phyloP scores from a whole-genome alignment of 1,284 basidiomycete species.

The Malassezia restricta region DNA sequence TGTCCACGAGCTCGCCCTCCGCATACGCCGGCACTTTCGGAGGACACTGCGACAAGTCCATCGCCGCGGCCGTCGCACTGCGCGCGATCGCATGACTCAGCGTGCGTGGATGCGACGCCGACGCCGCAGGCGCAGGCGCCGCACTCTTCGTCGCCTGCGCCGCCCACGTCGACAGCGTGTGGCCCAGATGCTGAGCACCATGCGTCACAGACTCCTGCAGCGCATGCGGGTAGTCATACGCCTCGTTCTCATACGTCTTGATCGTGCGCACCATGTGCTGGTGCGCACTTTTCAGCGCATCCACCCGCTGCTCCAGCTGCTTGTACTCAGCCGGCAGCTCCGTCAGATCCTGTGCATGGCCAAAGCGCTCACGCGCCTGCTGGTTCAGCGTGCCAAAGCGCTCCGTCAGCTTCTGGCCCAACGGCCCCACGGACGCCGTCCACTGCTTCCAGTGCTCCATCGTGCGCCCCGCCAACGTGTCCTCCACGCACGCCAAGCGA shows the following conservation, averaged over 20 bases:
- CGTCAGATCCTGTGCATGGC: conserved; percentile 83
- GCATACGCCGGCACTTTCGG: conserved; percentile 12
- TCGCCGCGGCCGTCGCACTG: conserved; percentile 62
- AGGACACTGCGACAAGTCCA: conserved; percentile 48
- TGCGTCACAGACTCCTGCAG: conserved; percentile 52
- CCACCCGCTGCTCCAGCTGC: conserved; percentile 84
- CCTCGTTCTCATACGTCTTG: conserved; percentile 35
- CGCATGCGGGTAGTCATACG: conserved; percentile 46
- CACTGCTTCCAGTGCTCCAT: conserved; percentile 62
- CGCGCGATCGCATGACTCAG: conserved; percentile 83
- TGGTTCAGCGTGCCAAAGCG: conserved; percentile 66
- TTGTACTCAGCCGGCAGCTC: conserved; percentile 74
- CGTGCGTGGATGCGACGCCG: conserved; percentile 58
- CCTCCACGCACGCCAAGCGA: not conserved
- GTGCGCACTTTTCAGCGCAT: conserved; percentile 69
- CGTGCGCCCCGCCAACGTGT: not conserved
- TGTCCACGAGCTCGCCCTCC: conserved; percentile 17
- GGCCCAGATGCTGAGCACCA: conserved; percentile 54
- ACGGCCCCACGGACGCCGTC: conserved; percentile 32
- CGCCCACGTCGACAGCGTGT: conserved; percentile 72
- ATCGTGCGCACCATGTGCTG: conserved; percentile 58
- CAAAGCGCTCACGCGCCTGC: conserved; percentile 61
- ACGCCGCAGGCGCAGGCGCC: conserved; percentile 52
- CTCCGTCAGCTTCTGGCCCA: conserved; percentile 58
- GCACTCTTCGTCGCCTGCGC: conserved; percentile 64